These are phyloP conservation scores for Lodderomyces beijingensis DNA, from an alignment of 1,139 yeast species.

Conservation along the genomic window DNA sequence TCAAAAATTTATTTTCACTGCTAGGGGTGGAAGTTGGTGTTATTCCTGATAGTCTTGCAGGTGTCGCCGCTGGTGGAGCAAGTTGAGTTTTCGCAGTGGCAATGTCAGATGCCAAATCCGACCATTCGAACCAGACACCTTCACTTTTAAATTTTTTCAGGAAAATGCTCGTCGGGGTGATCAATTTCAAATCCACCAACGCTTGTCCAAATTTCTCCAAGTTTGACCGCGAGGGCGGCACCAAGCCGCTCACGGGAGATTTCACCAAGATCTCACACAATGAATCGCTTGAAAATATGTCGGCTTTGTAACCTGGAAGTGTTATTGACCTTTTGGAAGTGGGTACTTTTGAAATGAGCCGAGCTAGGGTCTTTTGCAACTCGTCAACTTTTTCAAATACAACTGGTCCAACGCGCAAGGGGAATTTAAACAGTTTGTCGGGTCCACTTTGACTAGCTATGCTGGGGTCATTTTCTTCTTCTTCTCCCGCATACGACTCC, in stretches of 20 bases:
- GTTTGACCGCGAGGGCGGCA: constrained; percentile 36
- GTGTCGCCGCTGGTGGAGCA: constrained; percentile 4
- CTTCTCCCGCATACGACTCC: constrained; percentile 1
- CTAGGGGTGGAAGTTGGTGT: too few relatives aligned
- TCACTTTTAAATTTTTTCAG: constrained; percentile 39
- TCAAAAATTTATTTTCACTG: not conserved
- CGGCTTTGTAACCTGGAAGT: constrained; percentile 39
- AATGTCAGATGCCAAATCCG: constrained; percentile 24
- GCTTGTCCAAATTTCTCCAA: constrained; percentile 43
- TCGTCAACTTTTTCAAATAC: constrained; percentile 17
- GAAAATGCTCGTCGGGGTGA: constrained; percentile 32
- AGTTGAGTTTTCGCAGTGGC: not conserved
- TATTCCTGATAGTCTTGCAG: constrained; percentile 2
- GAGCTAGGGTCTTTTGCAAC: constrained; percentile 21
- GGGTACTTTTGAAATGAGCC: constrained; percentile 24
- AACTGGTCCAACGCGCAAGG: constrained; percentile 30
- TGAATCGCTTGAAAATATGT: constrained; percentile 38
- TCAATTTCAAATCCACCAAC: constrained; percentile 32
- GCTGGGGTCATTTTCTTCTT: not conserved
- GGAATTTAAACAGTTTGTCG: constrained; percentile 19
- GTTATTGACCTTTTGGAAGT: constrained; percentile 32
- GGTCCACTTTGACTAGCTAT: constrained; percentile 5
- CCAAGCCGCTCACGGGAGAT: constrained; percentile 29
- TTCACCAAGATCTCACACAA: constrained; percentile 28
- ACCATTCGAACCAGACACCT: constrained; percentile 48